Evolutionary conservation across 2,329 filamentous ascomycete species (phyloP).

Genomic region (Pyricularia grisea): DNA sequence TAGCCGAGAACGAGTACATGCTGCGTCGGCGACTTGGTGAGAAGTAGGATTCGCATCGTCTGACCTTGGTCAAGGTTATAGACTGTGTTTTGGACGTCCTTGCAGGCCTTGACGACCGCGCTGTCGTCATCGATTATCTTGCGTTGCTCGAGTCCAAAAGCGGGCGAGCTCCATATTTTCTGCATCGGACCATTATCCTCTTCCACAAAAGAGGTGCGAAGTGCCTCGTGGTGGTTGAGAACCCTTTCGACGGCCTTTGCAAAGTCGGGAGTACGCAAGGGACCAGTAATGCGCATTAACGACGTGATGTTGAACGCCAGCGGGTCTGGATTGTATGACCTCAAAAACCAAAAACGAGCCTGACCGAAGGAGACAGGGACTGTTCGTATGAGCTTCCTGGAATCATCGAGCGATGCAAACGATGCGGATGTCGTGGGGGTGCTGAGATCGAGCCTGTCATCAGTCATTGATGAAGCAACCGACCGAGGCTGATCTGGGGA

Average conservation of each 20-base stretch:
- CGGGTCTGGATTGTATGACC: slow-evolving; percentile 22
- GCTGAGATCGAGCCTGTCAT: background rate
- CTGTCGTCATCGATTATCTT: background rate
- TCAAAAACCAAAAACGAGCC: slow-evolving; percentile 30
- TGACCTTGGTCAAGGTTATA: background rate
- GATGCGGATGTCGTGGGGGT: background rate
- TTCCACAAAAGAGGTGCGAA: slow-evolving; percentile 21
- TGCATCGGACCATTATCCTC: slow-evolving; percentile 7
- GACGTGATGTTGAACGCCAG: slow-evolving; percentile 29
- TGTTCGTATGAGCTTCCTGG: background rate
- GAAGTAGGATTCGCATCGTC: background rate
- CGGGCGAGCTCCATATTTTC: background rate
- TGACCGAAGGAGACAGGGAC: slow-evolving; percentile 28
- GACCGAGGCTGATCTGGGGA: background rate
- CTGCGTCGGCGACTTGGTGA: background rate
- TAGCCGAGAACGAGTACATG: background rate
- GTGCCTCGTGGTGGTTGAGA: slow-evolving; percentile 19
- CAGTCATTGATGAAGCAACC: background rate
- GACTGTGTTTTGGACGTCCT: background rate
- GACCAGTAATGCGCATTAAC: slow-evolving; percentile 18
- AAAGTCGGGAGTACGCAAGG: slow-evolving; percentile 16
- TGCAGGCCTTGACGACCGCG: background rate
- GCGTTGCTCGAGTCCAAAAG: background rate
- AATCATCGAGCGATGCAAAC: background rate
- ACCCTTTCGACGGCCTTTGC: slow-evolving; percentile 12